Conservation (phyloP, 768 basidiomycete genomes). For the Amanita polypyramis region DNA sequence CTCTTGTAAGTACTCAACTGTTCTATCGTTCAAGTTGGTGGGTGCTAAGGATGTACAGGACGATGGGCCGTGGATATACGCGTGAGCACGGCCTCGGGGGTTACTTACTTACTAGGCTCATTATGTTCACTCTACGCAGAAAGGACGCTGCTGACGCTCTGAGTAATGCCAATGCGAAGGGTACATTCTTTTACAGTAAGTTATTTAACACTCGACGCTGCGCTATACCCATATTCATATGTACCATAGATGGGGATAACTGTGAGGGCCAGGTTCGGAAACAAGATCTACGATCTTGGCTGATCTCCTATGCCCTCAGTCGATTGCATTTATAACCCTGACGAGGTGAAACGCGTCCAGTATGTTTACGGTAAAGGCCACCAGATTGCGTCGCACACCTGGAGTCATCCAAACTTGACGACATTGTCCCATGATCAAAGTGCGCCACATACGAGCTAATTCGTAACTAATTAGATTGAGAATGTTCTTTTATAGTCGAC, state of each 20-base stretch:
- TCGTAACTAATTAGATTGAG: no score
- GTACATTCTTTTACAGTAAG: conserved; percentile 35
- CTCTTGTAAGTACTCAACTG: conserved; percentile 22
- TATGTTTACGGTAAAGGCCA: conserved; percentile 31
- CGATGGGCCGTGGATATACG: conserved; percentile 30
- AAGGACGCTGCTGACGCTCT: conserved; percentile 24
- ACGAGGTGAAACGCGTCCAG: conserved; percentile 17
- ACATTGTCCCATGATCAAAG: conserved; percentile 22
- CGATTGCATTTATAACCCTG: conserved; percentile 27
- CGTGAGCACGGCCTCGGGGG: conserved; percentile 15
- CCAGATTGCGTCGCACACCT: conserved; percentile 38
- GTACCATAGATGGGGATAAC: conserved; percentile 11
- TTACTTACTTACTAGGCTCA: neutral
- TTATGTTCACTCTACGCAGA: conserved; percentile 14
- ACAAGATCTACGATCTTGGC: neutral
- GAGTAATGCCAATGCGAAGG: conserved; percentile 22
- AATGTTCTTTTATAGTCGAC: no score
- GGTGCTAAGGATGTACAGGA: conserved; percentile 18
- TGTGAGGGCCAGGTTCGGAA: conserved; percentile 4
- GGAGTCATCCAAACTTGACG: conserved; percentile 30
- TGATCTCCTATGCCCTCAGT: conserved; percentile 10
- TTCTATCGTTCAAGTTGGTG: neutral
- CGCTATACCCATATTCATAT: neutral
- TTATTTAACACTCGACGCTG: conserved; percentile 3
- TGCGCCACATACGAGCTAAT: conserved; percentile 7